These are phyloP conservation scores for Talaromyces borbonicus DNA, from an alignment of 495 filamentous ascomycete genomes.

Conservation along the genomic window DNA sequence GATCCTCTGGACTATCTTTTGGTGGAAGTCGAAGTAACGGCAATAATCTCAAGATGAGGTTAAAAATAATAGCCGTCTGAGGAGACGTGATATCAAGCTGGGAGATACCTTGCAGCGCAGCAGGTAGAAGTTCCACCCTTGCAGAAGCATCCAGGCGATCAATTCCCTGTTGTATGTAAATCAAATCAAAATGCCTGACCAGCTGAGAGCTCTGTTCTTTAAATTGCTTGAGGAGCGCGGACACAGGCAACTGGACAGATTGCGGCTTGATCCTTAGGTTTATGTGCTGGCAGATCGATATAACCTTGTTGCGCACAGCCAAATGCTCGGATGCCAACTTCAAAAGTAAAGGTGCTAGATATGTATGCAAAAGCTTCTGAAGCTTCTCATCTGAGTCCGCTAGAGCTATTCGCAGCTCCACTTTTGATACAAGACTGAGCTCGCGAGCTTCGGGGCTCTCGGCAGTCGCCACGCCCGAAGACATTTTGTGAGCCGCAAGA, in stretches of 20 bases:
- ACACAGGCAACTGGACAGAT: constrained; percentile 74
- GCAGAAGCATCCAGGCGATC: constrained; percentile 54
- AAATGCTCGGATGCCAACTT: constrained; percentile 74
- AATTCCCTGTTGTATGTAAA: constrained; percentile 82
- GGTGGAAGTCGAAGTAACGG: constrained; percentile 60
- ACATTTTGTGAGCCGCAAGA: constrained; percentile 17
- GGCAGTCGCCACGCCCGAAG: constrained; percentile 20
- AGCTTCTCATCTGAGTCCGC: constrained; percentile 76
- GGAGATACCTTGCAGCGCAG: constrained; percentile 61
- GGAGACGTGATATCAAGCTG: constrained; percentile 49
- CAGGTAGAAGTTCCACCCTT: constrained; percentile 58
- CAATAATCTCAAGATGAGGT: constrained; percentile 68
- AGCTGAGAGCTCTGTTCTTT: constrained; percentile 64
- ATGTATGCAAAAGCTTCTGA: constrained; percentile 62
- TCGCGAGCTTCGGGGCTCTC: constrained; percentile 59
- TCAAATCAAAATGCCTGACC: constrained; percentile 78
- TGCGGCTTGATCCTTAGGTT: constrained; percentile 59
- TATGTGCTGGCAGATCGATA: constrained; percentile 66
- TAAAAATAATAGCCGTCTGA: constrained; percentile 69
- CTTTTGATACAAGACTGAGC: constrained; percentile 77
- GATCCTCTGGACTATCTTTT: constrained; percentile 70
- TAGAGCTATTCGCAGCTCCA: constrained; percentile 82
- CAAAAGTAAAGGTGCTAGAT: constrained; percentile 70
- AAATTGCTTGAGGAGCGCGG: constrained; percentile 76
- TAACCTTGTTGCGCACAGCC: constrained; percentile 75